Base-by-base conservation (phyloP, 768 basidiomycete genomes). In the Cystofilobasidium capitatum region DNA sequence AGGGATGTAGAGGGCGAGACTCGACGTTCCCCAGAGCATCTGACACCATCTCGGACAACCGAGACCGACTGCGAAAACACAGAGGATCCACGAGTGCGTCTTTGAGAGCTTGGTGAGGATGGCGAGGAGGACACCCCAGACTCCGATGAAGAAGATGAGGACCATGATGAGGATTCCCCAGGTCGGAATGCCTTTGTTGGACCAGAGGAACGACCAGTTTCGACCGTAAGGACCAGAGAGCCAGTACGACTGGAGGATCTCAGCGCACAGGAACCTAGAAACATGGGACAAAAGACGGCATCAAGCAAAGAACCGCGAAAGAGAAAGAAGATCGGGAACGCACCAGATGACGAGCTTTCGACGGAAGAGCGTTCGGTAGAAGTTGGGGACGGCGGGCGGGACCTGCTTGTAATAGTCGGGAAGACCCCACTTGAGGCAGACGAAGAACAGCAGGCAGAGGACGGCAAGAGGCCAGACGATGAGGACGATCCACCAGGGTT, bases 31-130 rank as follows among this genome's bases (percentile, higher is more conserved):
- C 92, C 92, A 96, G 57, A 92, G 79, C 85, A 92, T 94, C 80
- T 94, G 92, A 81, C 92, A 94, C 92, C 92, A 96, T 73, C 89
- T 79, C 14, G 92, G 92, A 35, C 90, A 89, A 51, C 92, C 92
- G 63, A 96, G 83, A 73, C 92, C 92, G 58, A 96, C 91, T 9
- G 92, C 92, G 74, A 96, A 96, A 10, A 96, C 89, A 55, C 92
- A 90, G 45, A 96, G 79, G 24, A 96, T 80, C 92, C 92, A 96
- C 12, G 92, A 96, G 75, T 96, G 92, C 14, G 89, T 88, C 78
- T 93, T 94, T 74, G 88, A 88, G 79, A 92, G 86, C 74, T 86
- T 82, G 10, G 86, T 94, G 73, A 96, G 81, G 65, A 91, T 78
- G 62, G 82, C 74, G 74, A 96, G 79, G 80, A 88, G 80, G 3